Conservation (phyloP, 805 yeast species). For the Kuraishia piskuri region DNA sequence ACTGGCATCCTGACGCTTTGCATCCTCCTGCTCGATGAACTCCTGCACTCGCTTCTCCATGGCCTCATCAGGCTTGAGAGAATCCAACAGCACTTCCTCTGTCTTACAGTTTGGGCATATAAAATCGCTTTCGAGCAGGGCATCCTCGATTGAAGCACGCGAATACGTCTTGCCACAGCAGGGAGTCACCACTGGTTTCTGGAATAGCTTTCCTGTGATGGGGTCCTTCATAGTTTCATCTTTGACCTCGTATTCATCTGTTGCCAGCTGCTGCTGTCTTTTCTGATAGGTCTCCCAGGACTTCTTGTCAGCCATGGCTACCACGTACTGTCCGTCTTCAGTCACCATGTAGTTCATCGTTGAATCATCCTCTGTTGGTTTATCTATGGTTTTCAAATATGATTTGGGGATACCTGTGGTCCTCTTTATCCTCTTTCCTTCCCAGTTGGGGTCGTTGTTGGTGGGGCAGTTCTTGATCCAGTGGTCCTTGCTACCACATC, state of each 20-base stretch:
- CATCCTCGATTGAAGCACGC: slow-evolving; percentile 52
- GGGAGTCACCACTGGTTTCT: slow-evolving; percentile 72
- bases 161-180: slow-evolving; percentile 54
- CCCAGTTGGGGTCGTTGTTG: slow-evolving; percentile 86
- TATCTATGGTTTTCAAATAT: slow-evolving; percentile 77
- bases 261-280: slow-evolving; percentile 35
- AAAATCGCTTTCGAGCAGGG: slow-evolving; percentile 74
- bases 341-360: slow-evolving; percentile 67
- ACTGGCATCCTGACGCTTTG: slow-evolving; percentile 2
- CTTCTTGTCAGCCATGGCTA: slow-evolving; percentile 88
- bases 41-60: slow-evolving; percentile 44
- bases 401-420: slow-evolving; percentile 98
- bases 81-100: slow-evolving; percentile 70
- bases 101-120: slow-evolving; percentile 81
- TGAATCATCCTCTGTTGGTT: slow-evolving; percentile 53
- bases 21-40: slow-evolving; percentile 28
- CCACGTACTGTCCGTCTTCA: slow-evolving; percentile 92
- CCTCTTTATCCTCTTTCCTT: slow-evolving; percentile 81
- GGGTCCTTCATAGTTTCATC: slow-evolving; percentile 70
- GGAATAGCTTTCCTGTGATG: slow-evolving; percentile 50
- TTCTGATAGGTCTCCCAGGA: slow-evolving; percentile 87
- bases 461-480: slow-evolving; percentile 97
- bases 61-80: slow-evolving; percentile 54
- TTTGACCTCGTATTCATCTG: slow-evolving; percentile 38
- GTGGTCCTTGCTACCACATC: slow-evolving; percentile 94